Base-by-base conservation (phyloP, 768 basidiomycete genomes). In the Arthromyces matolae region DNA sequence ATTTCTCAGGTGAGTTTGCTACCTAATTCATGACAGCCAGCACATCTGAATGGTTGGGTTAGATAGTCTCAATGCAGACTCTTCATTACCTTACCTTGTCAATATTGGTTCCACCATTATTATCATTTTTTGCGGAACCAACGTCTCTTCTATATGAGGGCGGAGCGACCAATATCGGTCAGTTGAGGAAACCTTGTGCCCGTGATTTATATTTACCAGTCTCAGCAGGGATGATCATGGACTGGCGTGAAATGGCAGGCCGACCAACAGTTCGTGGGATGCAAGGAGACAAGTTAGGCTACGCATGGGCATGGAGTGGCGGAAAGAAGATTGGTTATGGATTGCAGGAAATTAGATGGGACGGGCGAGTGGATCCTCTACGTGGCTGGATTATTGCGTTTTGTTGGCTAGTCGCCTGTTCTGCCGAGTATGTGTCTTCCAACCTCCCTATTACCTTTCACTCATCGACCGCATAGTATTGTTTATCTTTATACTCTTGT, bases 211-310 rank as follows among this genome's bases (percentile, higher is more conserved):
- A 16, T 20, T 37, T 20, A 4, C n/a, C 20, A 25, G 19, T 24
- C 14, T 35, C 8, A 32, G 27, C 51, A 86, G 87, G 86, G 3
- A 90, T 93, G 86, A 72, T 98, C 29, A 92, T 99, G 84, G 94
- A 98, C 68, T 99, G 96, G 96, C 78, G 93, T 37, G 89, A 97
- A 66, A 86, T 99, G 81, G 88, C 93, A 1, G 89, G 92, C 4
- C 69, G 79, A 42, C 82, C 89, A 3, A 93, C 93, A 0, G 81
- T 87, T 18, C 78, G 77, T 47, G 79, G 79, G 22, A 65, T 81
- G 47, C 77, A 81, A 19, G 84, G 81, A 14, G 78, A 79, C 34
- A 69, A 78, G 36, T 89, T 86, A 86, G 71, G 68, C 42, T 76
- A 80, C 29, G 72, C 79, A 34, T 83, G 87, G 58, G 85, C 82